phyloP scores from a whole-genome alignment of 225 moss, liverwort and hornwort genomes.

The Pseudoscleropodium purum region DNA sequence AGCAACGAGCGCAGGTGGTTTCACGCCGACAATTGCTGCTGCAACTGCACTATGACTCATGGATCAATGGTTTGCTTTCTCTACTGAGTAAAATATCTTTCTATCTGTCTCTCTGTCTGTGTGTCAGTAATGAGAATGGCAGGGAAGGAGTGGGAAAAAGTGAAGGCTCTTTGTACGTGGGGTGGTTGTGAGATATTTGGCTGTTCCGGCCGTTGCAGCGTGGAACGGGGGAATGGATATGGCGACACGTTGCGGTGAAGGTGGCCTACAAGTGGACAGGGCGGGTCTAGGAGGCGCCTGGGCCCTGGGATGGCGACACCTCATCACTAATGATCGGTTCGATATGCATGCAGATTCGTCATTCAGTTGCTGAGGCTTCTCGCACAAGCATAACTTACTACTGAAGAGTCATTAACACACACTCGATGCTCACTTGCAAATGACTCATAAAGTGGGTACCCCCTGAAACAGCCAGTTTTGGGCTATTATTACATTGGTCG shows the following conservation, averaged over 20 bases:
- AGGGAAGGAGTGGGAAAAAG: accelerated
- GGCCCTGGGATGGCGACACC: neutral
- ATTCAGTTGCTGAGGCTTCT: neutral
- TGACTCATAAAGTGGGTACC: no score
- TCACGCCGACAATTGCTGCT: neutral
- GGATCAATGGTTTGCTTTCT: neutral
- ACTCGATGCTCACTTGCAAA: neutral
- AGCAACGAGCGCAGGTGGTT: neutral
- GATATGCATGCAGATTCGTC: no score
- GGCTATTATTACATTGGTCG: neutral
- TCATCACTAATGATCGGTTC: no score
- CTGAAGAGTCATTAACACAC: neutral
- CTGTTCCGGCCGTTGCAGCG: neutral
- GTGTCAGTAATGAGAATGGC: neutral
- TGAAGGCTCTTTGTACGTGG: neutral
- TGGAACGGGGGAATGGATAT: neutral
- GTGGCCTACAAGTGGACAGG: neutral
- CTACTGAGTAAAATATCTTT: neutral
- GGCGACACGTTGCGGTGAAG: neutral
- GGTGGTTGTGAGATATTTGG: neutral
- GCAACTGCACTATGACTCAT: neutral
- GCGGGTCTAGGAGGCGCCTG: no score
- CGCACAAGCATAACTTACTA: neutral
- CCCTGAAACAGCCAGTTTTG: neutral
- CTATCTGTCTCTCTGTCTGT: neutral